Evolutionary conservation across 495 filamentous ascomycete species (phyloP), one percentile per base, ranked within the genome.

Genomic region (Rusavskia elegans): DNA sequence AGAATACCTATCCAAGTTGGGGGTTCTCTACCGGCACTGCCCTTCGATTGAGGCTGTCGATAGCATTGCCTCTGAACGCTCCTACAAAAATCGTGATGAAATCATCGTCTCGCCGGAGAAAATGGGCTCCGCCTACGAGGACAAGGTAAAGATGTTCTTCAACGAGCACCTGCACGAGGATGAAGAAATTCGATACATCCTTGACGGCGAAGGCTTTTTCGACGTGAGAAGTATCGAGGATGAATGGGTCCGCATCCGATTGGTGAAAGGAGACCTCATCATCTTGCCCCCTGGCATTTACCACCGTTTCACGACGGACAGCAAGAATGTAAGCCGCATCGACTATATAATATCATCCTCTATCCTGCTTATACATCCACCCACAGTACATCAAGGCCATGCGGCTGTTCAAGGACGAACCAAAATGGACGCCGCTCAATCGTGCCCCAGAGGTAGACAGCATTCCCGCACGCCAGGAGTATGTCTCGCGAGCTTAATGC

Each of bases 131-230:
- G 42, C 53, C 17, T 90, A 89, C 68, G 92, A 98, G 69, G 77
- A 81, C 54, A 96, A 97, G 63, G 85, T 98, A 54, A 87, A 85
- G 69, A 78, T 64, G 53, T 98, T 98, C 72, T 97, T 97, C 71
- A 64, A 83, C 42, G 92, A 98, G 74, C 92, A 98, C 66, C 68
- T 97, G 59, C 92, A 98, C 59, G 92, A 98, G 71, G 93, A 97
- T 62, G 92, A 98, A 73, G 92, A 98, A 78, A 98, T 98, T 54
- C 76, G 92, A n/a, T 98, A 96, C 61, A 85, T 98, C 59, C 71
- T 88, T 29, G 92, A 87, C 55, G 92, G 92, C 1, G 71, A 77
- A 49, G 92, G 92, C 1, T 98, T 85, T 69, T 98, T 98, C 64
- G 92, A 98, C 66, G 88, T 97, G 9, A 73, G 93, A 21, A 82